Evolutionary conservation across 495 filamentous ascomycete genomes (phyloP).

Genomic region (Tuber magnatum): DNA sequence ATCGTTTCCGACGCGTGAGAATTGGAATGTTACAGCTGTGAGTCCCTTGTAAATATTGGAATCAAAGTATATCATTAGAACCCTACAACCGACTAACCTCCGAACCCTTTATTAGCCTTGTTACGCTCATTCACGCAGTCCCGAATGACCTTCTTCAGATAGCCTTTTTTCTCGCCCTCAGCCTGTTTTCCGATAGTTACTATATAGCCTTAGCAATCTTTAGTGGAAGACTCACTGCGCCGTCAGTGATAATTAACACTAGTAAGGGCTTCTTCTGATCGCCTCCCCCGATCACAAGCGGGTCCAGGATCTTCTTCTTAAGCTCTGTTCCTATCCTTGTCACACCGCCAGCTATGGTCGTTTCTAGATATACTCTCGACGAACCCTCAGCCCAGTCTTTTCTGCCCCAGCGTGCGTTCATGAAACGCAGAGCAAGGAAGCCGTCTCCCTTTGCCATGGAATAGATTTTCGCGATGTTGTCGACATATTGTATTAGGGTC

Average conservation of each 20-base stretch:
- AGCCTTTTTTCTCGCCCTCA: constrained; percentile 53
- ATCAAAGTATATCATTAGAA: constrained; percentile 24
- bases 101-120: not conserved
- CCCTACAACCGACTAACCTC: not conserved
- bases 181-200: constrained; percentile 44
- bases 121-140: not conserved
- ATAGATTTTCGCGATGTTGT: constrained; percentile 53
- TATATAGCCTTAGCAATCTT: not conserved
- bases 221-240: not conserved
- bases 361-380: constrained; percentile 36
- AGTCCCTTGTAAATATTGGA: not conserved
- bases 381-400: constrained; percentile 44
- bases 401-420: constrained; percentile 51
- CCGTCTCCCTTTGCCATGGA: constrained; percentile 61
- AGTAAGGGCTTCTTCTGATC: constrained; percentile 11
- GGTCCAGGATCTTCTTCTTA: constrained; percentile 53
- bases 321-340: constrained; percentile 60
- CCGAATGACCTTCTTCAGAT: constrained; percentile 51
- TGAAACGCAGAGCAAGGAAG: constrained; percentile 56
- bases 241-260: constrained; percentile 13
- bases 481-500: constrained; percentile 53
- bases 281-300: constrained; percentile 43
- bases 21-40: constrained; percentile 57
- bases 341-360: constrained; percentile 54
- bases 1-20: constrained; percentile 64